Percentiles rank a stretch among this genome's conserved stretches.
Conservation (phyloP, 257 asterid species). For the Cruciata laevipes region DNA sequence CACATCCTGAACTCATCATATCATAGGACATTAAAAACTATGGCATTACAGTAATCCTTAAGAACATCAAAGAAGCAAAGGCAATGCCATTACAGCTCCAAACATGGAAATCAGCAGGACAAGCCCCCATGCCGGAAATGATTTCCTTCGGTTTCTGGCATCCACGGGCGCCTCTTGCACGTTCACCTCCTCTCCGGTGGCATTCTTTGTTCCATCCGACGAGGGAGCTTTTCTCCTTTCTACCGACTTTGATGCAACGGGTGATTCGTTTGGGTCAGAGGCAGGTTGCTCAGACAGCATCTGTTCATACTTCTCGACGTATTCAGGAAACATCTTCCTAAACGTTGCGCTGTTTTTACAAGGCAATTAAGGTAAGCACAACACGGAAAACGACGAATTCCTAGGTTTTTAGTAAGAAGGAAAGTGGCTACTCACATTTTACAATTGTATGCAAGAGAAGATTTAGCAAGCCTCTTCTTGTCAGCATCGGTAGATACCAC, state of each 20-base stretch:
- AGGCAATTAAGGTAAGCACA: conserved; percentile 12
- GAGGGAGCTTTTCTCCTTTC: conserved; percentile 25
- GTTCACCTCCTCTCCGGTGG: conserved; percentile 30
- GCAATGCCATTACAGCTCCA: conserved; percentile 84
- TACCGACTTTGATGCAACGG: conserved; percentile 20
- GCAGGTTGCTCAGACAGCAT: conserved; percentile 42
- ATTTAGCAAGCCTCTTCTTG: conserved; percentile 75
- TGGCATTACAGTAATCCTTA: no score
- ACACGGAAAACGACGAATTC: background rate
- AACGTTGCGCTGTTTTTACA: conserved; percentile 53
- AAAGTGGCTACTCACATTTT: conserved; percentile 52
- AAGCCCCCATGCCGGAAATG: conserved; percentile 70
- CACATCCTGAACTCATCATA: background rate
- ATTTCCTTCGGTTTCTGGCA: conserved; percentile 37
- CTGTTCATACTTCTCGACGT: conserved; percentile 70
- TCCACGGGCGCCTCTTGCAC: conserved; percentile 36
- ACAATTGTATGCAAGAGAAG: conserved; percentile 85
- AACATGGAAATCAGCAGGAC: conserved; percentile 56
- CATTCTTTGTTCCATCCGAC: conserved; percentile 35
- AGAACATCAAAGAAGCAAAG: conserved; percentile 56
- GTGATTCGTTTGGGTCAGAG: conserved; percentile 31
- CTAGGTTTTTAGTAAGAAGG: background rate
- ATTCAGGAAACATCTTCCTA: conserved; percentile 77
- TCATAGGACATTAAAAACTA: background rate
- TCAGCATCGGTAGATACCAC: conserved; percentile 76